These are phyloP conservation scores for Hanseniaspora meyeri DNA, from an alignment of 805 yeast genomes.

Conservation along the genomic window DNA sequence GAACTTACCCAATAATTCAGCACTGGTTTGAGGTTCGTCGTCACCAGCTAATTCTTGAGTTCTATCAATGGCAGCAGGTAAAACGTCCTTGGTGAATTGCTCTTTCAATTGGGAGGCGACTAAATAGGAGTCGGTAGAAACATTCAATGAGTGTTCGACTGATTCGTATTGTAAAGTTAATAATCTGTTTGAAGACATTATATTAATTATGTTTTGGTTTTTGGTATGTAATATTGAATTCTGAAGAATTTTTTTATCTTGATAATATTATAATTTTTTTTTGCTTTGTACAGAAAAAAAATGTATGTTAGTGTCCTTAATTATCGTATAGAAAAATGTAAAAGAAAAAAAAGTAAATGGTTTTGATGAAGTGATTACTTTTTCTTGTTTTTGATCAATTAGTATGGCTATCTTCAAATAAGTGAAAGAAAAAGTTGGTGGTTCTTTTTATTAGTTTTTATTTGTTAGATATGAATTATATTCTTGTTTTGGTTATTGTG, in stretches of 20 bases:
- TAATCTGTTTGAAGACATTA: slow-evolving; percentile 48
- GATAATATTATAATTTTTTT: too few species aligned
- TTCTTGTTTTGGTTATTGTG: too few species aligned
- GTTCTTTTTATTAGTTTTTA: too few species aligned
- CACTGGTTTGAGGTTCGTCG: slow-evolving; percentile 75
- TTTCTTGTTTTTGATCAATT: too few species aligned
- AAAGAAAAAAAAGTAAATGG: too few species aligned
- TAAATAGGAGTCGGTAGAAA: slow-evolving; percentile 70
- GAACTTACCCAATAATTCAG: slow-evolving; percentile 74
- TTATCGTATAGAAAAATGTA: too few species aligned
- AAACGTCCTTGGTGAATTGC: slow-evolving; percentile 57
- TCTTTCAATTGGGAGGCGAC: slow-evolving; percentile 78
- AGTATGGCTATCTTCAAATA: too few species aligned
- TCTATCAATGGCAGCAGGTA: slow-evolving; percentile 42
- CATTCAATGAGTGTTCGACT: slow-evolving; percentile 75
- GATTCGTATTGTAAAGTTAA: slow-evolving; percentile 73
- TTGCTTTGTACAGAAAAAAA: background rate
- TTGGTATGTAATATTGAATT: background rate
- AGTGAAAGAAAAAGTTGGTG: too few species aligned
- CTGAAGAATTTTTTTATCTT: background rate
- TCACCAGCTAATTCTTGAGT: slow-evolving; percentile 80
- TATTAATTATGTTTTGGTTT: background rate
- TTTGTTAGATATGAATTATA: too few species aligned
- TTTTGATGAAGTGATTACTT: too few species aligned
- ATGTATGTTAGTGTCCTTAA: background rate